Percentiles rank a stretch among this genome's conserved stretches.
Conservation (phyloP, 805 yeast species). For the Kodamaea kaohsiungensis region DNA sequence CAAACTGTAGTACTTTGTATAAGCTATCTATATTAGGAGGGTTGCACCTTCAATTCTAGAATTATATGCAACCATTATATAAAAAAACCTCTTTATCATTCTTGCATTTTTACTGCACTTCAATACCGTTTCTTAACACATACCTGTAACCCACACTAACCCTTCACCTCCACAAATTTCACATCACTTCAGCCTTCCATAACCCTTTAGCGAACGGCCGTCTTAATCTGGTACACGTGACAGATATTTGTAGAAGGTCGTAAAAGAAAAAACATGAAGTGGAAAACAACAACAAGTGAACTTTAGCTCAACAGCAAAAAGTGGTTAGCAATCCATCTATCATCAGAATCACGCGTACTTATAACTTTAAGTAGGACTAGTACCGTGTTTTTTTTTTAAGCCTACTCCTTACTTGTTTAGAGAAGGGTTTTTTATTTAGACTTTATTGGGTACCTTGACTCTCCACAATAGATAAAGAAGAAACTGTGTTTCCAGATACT, state of each 20-base stretch:
- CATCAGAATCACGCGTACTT: constrained; percentile 1
- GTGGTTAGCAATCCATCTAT: constrained; percentile 4
- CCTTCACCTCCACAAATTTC: neutral
- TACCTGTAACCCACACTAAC: neutral
- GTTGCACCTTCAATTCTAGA: neutral
- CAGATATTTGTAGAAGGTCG: neutral
- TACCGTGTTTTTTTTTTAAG: neutral
- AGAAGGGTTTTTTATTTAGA: neutral
- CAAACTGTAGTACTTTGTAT: neutral
- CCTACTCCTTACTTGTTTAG: neutral
- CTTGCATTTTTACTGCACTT: neutral
- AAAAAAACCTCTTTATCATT: neutral
- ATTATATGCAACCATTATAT: neutral
- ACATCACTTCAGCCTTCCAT: neutral
- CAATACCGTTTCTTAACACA: neutral
- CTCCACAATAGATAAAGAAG: neutral
- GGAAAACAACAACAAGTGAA: constrained; percentile 2
- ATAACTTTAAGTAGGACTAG: neutral
- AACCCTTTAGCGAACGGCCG: neutral
- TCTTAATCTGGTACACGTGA: neutral
- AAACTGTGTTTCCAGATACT: neutral
- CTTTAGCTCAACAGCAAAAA: neutral
- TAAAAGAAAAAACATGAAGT: constrained; percentile 6
- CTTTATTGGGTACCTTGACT: neutral
- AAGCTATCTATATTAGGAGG: neutral